Evolutionary conservation across 2,329 filamentous ascomycete genomes (phyloP).

Genomic region (Trichoderma sp.): DNA sequence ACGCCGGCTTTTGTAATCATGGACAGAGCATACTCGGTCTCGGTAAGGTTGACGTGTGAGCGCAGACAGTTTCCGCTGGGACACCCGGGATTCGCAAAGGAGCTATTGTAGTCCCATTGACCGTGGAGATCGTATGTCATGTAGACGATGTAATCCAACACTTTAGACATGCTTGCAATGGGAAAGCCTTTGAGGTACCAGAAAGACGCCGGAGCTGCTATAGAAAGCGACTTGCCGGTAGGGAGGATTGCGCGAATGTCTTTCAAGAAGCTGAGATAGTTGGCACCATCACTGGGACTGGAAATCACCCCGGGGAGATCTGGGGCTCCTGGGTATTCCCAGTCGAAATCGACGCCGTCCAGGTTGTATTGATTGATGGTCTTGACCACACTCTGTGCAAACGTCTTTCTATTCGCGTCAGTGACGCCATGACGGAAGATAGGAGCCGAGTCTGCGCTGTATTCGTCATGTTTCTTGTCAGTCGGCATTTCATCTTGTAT

Average conservation of each 20-base stretch:
- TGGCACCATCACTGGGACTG: no score
- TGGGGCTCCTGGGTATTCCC: slow-evolving; percentile 47
- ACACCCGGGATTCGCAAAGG: slow-evolving; percentile 27
- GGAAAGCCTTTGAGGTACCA: slow-evolving; percentile 39
- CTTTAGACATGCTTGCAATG: slow-evolving; percentile 34
- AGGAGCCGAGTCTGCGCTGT: no score
- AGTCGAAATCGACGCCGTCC: slow-evolving; percentile 52
- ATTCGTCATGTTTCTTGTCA: no score
- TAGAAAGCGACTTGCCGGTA: slow-evolving; percentile 37
- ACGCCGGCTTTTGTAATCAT: slow-evolving; percentile 39
- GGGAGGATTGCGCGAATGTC: slow-evolving; percentile 33
- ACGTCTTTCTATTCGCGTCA: no score
- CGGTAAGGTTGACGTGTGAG: slow-evolving; percentile 31
- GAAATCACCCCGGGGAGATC: slow-evolving; percentile 33
- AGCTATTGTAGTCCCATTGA: slow-evolving; percentile 37
- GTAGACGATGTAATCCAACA: slow-evolving; percentile 42
- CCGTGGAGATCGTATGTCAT: slow-evolving; percentile 42
- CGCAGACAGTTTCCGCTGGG: slow-evolving; percentile 21
- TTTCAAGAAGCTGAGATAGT: no score
- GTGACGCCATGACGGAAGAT: no score
- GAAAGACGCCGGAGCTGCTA: slow-evolving; percentile 32
- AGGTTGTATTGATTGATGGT: slow-evolving; percentile 39
- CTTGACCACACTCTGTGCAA: no score
- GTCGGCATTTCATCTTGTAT: no score
- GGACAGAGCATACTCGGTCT: slow-evolving; percentile 37